Evolutionary conservation across 208 protist genomes (phyloP), one percentile per base, ranked within the genome.

Genomic region (Acanthamoeba royreba): DNA sequence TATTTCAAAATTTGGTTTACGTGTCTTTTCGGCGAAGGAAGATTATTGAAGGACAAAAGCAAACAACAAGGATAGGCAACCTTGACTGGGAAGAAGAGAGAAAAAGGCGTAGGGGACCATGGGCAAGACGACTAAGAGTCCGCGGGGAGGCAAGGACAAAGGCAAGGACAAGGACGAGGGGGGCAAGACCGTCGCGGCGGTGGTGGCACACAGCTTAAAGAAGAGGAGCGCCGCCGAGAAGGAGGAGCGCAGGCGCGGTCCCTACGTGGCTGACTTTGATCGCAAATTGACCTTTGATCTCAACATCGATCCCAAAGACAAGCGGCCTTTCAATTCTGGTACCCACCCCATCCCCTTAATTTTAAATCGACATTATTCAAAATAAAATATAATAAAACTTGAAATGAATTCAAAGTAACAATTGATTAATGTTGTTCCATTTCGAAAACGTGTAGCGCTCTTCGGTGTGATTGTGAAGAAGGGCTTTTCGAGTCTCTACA

Each of bases 261-360:
- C 69, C 69, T 81, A 81, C 69, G 69, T 81, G 4, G 69, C 69
- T 47, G 69, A 81, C 33, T 81, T 81, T n/a, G 69, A 81, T 81
- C 69, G 69, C 9, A 81, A 81, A 25, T 42, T 35, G 69, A 81
- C 31, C 2, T 81, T 81, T 22, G 69, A 81, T n/a, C 63, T 81
- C 28, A 42, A 43, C 69, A 81, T 77, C 43, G 69, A 43, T 22
- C 38, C 69, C 15, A 47, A 43, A 4, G 40, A 15, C 33, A 81
- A 81, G 38, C 2, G 69, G 38, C 69, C 69, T 7, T 81, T 81
- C 28, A 81, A 81, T 42, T 81, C 69, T 40, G 69, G 69, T 81
- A 4, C 49, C 22, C 15, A 22, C 49, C 22, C 15, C 49, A 58
- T 13, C 22, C 15, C 49, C 40, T 81, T 81, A 8, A 4, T 28